A percentile compares a stretch with the other conserved stretches of the same genome.
phyloP scores from a whole-genome alignment of 805 yeast genomes.

The Wickerhamiella kazuoi region DNA sequence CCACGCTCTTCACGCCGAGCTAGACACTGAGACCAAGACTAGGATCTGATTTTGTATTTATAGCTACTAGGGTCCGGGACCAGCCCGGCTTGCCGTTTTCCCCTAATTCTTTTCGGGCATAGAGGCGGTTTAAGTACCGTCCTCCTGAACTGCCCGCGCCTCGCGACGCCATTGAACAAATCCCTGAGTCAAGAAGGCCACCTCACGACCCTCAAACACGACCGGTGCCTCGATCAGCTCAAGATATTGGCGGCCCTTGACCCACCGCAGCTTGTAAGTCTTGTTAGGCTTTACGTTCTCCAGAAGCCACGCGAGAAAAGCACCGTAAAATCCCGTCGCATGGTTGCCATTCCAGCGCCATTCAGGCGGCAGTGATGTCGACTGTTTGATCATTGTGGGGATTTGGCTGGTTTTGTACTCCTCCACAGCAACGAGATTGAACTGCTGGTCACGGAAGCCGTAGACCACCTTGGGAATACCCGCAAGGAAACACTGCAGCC shows the following conservation, averaged over 20 bases:
- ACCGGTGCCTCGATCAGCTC: constrained; percentile 7
- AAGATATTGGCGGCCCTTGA: constrained; percentile 5
- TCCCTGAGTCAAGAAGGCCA: constrained; percentile 12
- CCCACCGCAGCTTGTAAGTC: constrained; percentile 11
- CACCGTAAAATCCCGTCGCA: constrained; percentile 73
- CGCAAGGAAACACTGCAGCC: constrained; percentile 86
- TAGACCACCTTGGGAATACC: constrained; percentile 70
- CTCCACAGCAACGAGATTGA: constrained; percentile 51
- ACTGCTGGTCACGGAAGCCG: constrained; percentile 69
- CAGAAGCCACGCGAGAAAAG: constrained; percentile 61
- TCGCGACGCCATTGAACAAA: constrained; percentile 13
- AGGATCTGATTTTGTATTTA: too few species aligned
- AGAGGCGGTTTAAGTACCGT: too few species aligned
- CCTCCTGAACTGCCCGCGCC: too few species aligned
- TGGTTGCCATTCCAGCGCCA: constrained; percentile 47
- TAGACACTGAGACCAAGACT: too few species aligned
- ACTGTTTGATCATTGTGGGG: constrained; percentile 28
- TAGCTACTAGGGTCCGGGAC: too few species aligned
- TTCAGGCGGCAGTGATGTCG: constrained; percentile 9
- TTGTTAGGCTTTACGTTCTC: constrained; percentile 38
- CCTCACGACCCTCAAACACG: constrained; percentile 8
- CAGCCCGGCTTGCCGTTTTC: too few species aligned
- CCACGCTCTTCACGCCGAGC: background rate
- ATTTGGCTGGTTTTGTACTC: constrained; percentile 60
- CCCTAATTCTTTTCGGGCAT: too few species aligned